phyloP scores from a whole-genome alignment of 2,329 filamentous ascomycete genomes.

The Penicillium janthinellum region DNA sequence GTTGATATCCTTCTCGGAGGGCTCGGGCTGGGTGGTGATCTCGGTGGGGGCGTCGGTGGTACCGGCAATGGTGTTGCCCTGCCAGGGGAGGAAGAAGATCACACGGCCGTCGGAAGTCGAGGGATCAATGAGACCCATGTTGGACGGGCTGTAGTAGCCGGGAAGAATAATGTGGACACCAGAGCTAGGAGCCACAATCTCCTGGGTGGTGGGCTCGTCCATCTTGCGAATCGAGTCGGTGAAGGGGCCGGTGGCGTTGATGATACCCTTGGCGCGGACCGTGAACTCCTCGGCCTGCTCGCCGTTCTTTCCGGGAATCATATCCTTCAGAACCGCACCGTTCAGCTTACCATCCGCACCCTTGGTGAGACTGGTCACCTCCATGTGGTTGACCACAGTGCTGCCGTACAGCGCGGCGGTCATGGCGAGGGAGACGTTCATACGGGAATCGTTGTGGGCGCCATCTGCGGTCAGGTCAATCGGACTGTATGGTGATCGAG shows the following conservation, averaged over 20 bases:
- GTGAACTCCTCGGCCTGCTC: conserved; percentile 64
- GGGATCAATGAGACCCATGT: conserved; percentile 87
- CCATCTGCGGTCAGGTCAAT: conserved; percentile 60
- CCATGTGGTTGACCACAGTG: conserved; percentile 80
- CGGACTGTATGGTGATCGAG: not conserved
- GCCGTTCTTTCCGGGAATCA: conserved; percentile 67
- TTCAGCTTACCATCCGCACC: conserved; percentile 71
- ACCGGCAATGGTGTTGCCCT: conserved; percentile 87
- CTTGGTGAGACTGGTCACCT: conserved; percentile 76
- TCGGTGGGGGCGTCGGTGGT: conserved; percentile 78
- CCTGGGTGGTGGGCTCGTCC: conserved; percentile 70
- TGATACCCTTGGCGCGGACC: conserved; percentile 76
- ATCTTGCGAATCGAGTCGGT: conserved; percentile 83
- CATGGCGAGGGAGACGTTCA: conserved; percentile 88
- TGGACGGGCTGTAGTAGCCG: conserved; percentile 79
- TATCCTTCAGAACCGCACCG: conserved; percentile 72
- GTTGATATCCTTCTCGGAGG: conserved; percentile 80
- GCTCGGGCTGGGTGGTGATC: conserved; percentile 72
- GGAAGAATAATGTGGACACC: conserved; percentile 86
- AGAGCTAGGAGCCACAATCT: conserved; percentile 82
- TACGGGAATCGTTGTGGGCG: conserved; percentile 87
- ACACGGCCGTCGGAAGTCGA: conserved; percentile 85
- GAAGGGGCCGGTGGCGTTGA: conserved; percentile 89
- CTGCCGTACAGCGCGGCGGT: conserved; percentile 84
- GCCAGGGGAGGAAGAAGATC: conserved; percentile 92